Evolutionary conservation across 306 rosid genomes (phyloP).

Genomic region (barrel medic (Medicago truncatula)): MtrunA17r5.0-ANR NC_053045.1:10835501-10836000

Average conservation of each 20-base stretch:
- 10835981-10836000: neutral
- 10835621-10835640: neutral
- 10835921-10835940: neutral
- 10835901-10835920: neutral
- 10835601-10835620: neutral
- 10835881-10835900: neutral
- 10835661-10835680: neutral
- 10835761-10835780: neutral
- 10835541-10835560: neutral
- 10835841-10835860: neutral
- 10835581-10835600: fast-evolving
- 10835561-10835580: neutral
- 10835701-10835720: neutral
- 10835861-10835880: neutral
- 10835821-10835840: neutral
- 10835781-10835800: neutral
- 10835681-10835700: neutral
- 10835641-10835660: neutral
- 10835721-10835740: fast-evolving
- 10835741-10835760: neutral
- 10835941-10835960: neutral
- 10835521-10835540: neutral
- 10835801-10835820: neutral
- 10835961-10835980: too few species aligned
- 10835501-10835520: neutral